Conservation (phyloP, 2,329 filamentous ascomycete species). For the Xylaria sp. region DNA sequence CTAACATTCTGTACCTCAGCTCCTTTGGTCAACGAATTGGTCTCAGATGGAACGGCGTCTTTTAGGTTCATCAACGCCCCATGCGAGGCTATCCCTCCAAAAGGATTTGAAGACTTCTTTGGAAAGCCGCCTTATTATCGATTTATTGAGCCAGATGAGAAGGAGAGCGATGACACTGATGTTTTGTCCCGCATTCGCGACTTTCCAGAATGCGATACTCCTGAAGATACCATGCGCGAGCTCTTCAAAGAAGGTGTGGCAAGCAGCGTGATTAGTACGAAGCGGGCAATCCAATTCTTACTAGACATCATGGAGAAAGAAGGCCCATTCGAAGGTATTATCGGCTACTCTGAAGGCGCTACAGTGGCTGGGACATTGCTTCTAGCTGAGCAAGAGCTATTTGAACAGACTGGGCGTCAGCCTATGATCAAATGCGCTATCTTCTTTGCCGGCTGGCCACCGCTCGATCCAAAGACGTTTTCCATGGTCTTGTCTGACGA, state of each 20-base stretch:
- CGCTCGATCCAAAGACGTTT: slow-evolving; percentile 50
- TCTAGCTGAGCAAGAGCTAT: slow-evolving; percentile 39
- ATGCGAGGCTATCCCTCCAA: slow-evolving; percentile 55
- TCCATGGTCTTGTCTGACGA: slow-evolving; percentile 56
- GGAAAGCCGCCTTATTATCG: slow-evolving; percentile 60
- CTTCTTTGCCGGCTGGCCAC: slow-evolving; percentile 62
- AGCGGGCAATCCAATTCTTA: slow-evolving; percentile 49
- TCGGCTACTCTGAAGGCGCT: slow-evolving; percentile 42
- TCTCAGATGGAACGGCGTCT: slow-evolving; percentile 51
- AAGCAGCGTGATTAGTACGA: slow-evolving; percentile 47
- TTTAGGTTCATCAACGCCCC: slow-evolving; percentile 60
- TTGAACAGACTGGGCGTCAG: slow-evolving; percentile 35
- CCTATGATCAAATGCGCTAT: slow-evolving; percentile 54
- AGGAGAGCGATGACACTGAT: slow-evolving; percentile 50
- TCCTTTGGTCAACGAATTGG: slow-evolving; percentile 55
- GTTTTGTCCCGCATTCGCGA: slow-evolving; percentile 59
- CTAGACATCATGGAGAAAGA: slow-evolving; percentile 42
- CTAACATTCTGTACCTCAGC: slow-evolving; percentile 41
- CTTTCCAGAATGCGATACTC: slow-evolving; percentile 56
- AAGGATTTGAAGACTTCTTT: slow-evolving; percentile 63
- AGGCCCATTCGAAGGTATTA: slow-evolving; percentile 42
- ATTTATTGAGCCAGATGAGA: slow-evolving; percentile 58
- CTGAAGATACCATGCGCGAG: slow-evolving; percentile 62
- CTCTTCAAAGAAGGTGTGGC: slow-evolving; percentile 50
- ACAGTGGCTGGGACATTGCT: slow-evolving; percentile 41